A percentile compares a stretch with the other conserved stretches of the same genome.
Evolutionary conservation across 2,329 filamentous ascomycete species (phyloP).

Genomic region (Cladosporium colombiae): DNA sequence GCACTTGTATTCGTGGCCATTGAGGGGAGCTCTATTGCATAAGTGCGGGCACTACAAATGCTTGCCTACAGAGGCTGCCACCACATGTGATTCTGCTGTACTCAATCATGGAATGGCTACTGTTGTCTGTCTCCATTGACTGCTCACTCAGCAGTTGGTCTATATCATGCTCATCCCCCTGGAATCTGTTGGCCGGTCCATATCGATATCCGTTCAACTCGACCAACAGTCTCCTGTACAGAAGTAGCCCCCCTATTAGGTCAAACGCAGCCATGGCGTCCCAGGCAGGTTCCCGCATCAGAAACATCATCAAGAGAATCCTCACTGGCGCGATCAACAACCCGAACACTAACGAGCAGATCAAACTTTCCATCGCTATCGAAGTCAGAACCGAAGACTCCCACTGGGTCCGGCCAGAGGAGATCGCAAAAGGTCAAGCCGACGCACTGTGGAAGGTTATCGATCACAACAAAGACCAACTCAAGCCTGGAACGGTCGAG

Average conservation of each 20-base stretch:
- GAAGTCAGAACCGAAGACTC: not conserved
- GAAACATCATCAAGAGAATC: not conserved
- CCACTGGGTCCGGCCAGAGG: not conserved
- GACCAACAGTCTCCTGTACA: not conserved
- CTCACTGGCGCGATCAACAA: not conserved
- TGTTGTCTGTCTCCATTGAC: not conserved
- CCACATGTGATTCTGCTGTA: not conserved
- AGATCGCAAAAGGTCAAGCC: not conserved
- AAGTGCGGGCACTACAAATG: not conserved
- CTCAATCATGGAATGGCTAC: not conserved
- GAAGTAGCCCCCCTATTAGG: not conserved
- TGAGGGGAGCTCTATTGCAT: not conserved
- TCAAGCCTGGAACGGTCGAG: not conserved
- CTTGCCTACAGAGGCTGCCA: not conserved
- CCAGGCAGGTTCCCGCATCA: not conserved
- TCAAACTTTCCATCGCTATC: not conserved
- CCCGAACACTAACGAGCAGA: not conserved
- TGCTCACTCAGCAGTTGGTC: not conserved
- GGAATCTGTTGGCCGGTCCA: not conserved
- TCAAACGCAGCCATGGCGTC: not conserved
- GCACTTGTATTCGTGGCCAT: not conserved
- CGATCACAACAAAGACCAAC: not conserved
- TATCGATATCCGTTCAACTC: not conserved
- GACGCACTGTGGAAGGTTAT: not conserved
- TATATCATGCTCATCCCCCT: not conserved